Base-by-base conservation (phyloP, 2,329 filamentous ascomycete genomes). In the Cordyceps cateniannulata region DNA sequence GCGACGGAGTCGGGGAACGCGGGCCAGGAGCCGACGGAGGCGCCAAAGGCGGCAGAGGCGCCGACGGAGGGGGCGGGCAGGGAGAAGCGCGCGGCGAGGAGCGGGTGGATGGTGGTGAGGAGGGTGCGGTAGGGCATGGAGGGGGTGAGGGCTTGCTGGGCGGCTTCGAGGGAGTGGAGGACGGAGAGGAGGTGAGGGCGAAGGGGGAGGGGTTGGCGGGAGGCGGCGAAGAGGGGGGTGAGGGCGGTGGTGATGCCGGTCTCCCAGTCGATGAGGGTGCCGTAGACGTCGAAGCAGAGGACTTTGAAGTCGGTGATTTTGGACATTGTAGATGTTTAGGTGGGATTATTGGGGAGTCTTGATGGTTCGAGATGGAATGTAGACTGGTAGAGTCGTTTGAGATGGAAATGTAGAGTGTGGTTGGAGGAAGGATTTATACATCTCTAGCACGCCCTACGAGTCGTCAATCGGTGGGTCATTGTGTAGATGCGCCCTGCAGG, bases 251-350 rank as follows among this genome's bases (percentile, higher is more conserved):
- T 69, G 59, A 91, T 81, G 54, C 88, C 88, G 3, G 77, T 72
- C 72, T 92, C 87, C 89, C 88, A 91, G 76, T 93, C 88, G 61
- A 93, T 85, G 1, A 93, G 79, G 0, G 90, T 93, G 70, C 89
- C 89, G 71, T 90, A 93, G 75, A 89, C 85, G 72, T 95, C 90
- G 73, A 93, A 92, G 65, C 84, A 86, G 53, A 91, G 81, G 58
- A 75, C 70, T 18, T 66, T 66, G 63, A 70, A 77, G 62, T 68
- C 64, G 9, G 52, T 38, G n/a, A 65, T 52, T 27, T 44, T 44
- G 5, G 64, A 8, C 64, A 38, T 9, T 6, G 18, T 49, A 6
- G n/a, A 22, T n/a, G n/a, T n/a, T n/a, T n/a, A 5, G 12, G 10
- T 32, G 18, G 7, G 24, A 24, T 9, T 3, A 20, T 4, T 1